A percentile compares a stretch with the other conserved stretches of the same genome.
Evolutionary conservation across 805 yeast species (phyloP).

Genomic region (Zygosaccharomyces bailii): DNA sequence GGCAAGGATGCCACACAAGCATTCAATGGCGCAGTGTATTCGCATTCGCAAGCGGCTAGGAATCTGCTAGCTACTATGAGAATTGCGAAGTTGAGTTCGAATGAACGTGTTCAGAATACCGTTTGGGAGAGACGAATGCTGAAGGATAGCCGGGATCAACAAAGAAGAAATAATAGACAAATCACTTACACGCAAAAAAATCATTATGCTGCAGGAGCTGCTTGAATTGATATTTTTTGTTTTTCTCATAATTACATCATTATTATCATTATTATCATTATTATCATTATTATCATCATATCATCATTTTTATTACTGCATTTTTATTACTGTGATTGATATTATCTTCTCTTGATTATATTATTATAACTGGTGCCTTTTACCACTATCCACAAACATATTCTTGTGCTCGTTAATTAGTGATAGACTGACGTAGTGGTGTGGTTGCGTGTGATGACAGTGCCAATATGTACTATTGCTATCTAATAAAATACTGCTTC

Average conservation of each 20-base stretch:
- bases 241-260: background rate
- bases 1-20: constrained; percentile 95
- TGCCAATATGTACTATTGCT: background rate
- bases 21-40: constrained; percentile 91
- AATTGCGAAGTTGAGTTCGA: constrained; percentile 78
- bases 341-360: no score
- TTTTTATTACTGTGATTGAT: background rate
- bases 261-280: constrained; percentile 1
- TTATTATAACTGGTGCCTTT: no score
- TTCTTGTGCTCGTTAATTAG: no score
- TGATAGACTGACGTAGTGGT: no score
- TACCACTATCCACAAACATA: no score
- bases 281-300: constrained; percentile 1
- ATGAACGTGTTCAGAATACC: constrained; percentile 42
- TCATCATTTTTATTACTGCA: background rate
- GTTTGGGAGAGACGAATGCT: constrained; percentile 27
- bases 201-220: constrained; percentile 32
- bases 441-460: background rate
- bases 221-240: constrained; percentile 11
- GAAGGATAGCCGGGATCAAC: constrained; percentile 17
- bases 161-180: constrained; percentile 23
- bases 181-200: constrained; percentile 27
- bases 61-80: constrained; percentile 91
- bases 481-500: constrained; percentile 3
- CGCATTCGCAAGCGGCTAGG: constrained; percentile 90